These are phyloP conservation scores for Penicillium expansum DNA, from an alignment of 2,329 filamentous ascomycete species.

Conservation along the genomic window DNA sequence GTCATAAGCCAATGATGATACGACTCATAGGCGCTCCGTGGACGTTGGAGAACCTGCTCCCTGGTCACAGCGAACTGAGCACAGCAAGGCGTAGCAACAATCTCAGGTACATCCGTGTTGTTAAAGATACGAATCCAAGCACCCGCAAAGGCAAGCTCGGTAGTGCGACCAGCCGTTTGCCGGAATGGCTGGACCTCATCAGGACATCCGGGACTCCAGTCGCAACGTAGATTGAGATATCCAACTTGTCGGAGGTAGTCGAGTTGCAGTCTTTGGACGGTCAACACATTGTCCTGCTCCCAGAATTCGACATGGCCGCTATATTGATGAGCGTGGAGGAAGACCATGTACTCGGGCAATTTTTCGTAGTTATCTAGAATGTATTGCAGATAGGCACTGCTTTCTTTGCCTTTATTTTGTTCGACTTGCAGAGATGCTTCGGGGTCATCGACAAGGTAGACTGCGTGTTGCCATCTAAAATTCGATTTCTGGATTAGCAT, in stretches of 20 bases:
- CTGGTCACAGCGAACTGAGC: conserved; percentile 63
- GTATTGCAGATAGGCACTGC: conserved; percentile 46
- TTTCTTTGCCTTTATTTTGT: conserved; percentile 45
- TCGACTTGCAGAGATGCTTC: conserved; percentile 22
- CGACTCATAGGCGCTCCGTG: conserved; percentile 52
- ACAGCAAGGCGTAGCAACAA: conserved; percentile 58
- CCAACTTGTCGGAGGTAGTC: conserved; percentile 51
- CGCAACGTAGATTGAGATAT: conserved; percentile 59
- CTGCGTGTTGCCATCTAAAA: conserved; percentile 43
- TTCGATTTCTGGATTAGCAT: background rate
- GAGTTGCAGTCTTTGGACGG: conserved; percentile 49
- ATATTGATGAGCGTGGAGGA: conserved; percentile 56
- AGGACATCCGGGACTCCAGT: conserved; percentile 33
- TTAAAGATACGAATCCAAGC: conserved; percentile 32
- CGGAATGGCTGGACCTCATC: conserved; percentile 35
- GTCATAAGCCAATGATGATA: conserved; percentile 59
- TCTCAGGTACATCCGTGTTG: conserved; percentile 44
- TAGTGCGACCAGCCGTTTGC: conserved; percentile 15
- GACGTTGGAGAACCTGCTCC: conserved; percentile 50
- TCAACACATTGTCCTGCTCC: conserved; percentile 52
- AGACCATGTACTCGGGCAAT: conserved; percentile 53
- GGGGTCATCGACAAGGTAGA: conserved; percentile 42
- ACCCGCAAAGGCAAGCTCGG: conserved; percentile 30
- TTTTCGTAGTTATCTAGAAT: conserved; percentile 46
- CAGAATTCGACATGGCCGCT: conserved; percentile 52